Base-by-base conservation (phyloP, 2,329 filamentous ascomycete species). In the Trichophyton benhamiae region DNA sequence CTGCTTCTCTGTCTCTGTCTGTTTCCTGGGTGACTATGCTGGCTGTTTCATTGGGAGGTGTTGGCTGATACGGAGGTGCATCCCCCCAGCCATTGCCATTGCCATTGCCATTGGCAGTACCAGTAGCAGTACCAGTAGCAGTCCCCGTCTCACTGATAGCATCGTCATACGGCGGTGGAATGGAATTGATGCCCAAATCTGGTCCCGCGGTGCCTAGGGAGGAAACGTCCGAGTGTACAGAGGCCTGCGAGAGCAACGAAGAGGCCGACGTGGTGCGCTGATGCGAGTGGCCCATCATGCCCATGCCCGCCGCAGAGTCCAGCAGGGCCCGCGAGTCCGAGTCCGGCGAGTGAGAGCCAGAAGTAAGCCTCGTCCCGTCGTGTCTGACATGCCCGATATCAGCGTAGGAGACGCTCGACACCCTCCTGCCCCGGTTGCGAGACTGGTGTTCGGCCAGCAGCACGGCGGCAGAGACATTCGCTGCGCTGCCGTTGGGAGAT, bases 341-440 rank as follows among this genome's bases (percentile, higher is more conserved):
- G 58, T 79, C 76, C 38, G 72, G 70, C 30, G 77, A 79, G 62
- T 9, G 70, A 27, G 77, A 79, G 61, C 74, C 73, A 15, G 75
- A 74, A 57, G 77, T 76, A 42, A 80, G 65, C n/a, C 78, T 73
- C 1, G 76, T 76, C 2, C 78, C 78, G 65, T 80, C 78, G 60
- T 79, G 78, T 57, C 78, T 73, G 17, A 79, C 78, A 65, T 76
- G 74, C 9, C 78, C 78, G 20, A 80, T 64, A 4, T 74, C 75
- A 4, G 75, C 77, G 64, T 80, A 80, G 42, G 70, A 76, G 11
- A 80, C 78, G 60, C 72, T 76, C n/a, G 77, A 74, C 57, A 79
- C 74, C 17, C 78, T 73, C 20, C 73, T 69, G 3, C 78, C 77
- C 41, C 76, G 73, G 48, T 72, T 73, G 22, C 77, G 73, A 57